Conservation (phyloP, 2,329 filamentous ascomycete species). For the Aspergillus alliaceus region DNA sequence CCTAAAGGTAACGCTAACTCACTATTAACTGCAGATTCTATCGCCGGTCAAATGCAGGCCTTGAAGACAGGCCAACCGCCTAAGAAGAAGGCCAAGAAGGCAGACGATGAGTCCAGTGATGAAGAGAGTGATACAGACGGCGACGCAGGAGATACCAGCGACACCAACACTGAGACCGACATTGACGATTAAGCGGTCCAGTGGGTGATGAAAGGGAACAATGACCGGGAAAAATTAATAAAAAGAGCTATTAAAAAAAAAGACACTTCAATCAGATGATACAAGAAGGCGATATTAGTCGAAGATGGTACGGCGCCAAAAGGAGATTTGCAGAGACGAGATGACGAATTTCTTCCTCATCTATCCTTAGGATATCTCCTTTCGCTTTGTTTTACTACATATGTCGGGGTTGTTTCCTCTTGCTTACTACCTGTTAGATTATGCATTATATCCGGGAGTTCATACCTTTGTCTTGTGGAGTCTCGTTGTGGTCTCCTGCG, state of each 20-base stretch:
- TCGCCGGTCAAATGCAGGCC: conserved; percentile 87
- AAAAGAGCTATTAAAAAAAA: conserved; percentile 7
- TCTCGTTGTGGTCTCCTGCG: background rate
- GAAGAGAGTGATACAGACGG: conserved; percentile 66
- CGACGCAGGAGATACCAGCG: conserved; percentile 56
- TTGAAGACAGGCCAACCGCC: conserved; percentile 68
- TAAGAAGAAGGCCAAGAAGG: conserved; percentile 59
- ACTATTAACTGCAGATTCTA: conserved; percentile 61
- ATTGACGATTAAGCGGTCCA: conserved; percentile 61
- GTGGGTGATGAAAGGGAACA: background rate
- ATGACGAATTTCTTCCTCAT: background rate
- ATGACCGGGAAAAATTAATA: background rate
- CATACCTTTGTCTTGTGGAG: conserved; percentile 2
- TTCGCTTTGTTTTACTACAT: background rate
- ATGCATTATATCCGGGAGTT: conserved; percentile 21
- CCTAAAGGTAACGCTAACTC: conserved; percentile 14
- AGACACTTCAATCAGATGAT: background rate
- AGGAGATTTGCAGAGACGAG: background rate
- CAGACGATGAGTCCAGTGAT: conserved; percentile 61
- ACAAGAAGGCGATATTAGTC: background rate
- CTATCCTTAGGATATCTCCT: background rate
- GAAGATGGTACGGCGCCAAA: background rate
- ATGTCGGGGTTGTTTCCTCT: background rate
- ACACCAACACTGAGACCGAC: conserved; percentile 71
- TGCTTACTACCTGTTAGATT: conserved; percentile 9